phyloP scores from a whole-genome alignment of 257 asterid species.

The Nicotiana tomentosiformis region DNA sequence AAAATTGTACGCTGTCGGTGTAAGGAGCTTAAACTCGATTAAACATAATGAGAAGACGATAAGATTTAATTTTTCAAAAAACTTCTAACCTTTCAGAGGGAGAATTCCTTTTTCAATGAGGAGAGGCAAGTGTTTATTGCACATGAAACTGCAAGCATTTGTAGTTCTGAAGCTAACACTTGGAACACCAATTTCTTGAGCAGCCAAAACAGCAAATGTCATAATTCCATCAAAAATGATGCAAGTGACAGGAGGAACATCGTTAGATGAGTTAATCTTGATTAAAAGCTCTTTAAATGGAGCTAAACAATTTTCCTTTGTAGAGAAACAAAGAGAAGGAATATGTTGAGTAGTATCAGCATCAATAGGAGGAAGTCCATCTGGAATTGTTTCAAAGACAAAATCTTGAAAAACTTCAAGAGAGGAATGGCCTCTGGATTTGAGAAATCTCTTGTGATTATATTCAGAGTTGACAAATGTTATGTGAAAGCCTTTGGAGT shows the following conservation, averaged over 20 bases:
- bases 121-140: conserved; percentile 11
- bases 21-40: neutral
- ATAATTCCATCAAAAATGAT: conserved; percentile 26
- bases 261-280: conserved; percentile 11
- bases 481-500: conserved; percentile 28
- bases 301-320: conserved; percentile 22
- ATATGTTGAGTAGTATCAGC: conserved; percentile 12
- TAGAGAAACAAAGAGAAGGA: conserved; percentile 24
- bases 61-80: neutral
- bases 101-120: conserved; percentile 25
- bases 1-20: no score
- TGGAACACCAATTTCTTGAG: conserved; percentile 38
- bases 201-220: conserved; percentile 28
- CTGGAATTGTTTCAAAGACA: conserved; percentile 33
- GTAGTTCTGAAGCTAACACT: conserved; percentile 23
- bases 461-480: conserved; percentile 28
- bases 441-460: conserved; percentile 26
- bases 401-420: conserved; percentile 17
- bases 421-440: conserved; percentile 10
- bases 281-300: conserved; percentile 27
- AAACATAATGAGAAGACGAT: neutral
- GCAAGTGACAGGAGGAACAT: conserved; percentile 28
- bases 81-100: conserved; percentile 30
- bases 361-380: conserved; percentile 27
- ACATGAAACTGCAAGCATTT: conserved; percentile 22